Evolutionary conservation across 2,329 filamentous ascomycete genomes (phyloP), one percentile per base, ranked within the genome.

Genomic region (Colletotrichum sp.): DNA sequence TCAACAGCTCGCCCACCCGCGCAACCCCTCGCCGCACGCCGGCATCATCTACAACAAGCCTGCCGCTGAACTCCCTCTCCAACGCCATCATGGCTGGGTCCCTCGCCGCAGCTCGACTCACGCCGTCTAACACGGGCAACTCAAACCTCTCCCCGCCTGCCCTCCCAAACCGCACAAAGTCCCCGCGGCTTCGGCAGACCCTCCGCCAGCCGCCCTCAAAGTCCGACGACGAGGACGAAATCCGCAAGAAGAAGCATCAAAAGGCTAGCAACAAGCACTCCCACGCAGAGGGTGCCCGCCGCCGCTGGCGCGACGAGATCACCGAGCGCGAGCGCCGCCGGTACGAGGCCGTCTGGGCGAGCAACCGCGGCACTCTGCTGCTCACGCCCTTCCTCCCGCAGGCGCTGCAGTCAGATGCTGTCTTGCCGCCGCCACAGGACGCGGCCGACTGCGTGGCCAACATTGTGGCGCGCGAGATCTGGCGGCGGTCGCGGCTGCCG

Each of bases 321-420:
- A 95, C 93, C 0, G 89, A 91, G 64, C 88, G 91, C 7, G 94
- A 97, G 81, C 88, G 94, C n/a, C 94, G 94, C 81, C 90, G 95
- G 2, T 97, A 97, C 83, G 95, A 96, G 83, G 95, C 94, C 4
- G 90, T 97, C 2, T 97, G 95, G 94, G 95, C 95, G 2, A 95
- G 94, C 57, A 97, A 97, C 80, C 91, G 92, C 65, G 95, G 95
- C 0, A 75, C 92, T 0, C 84, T 91, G 11, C 84, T 91, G 15
- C 63, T 72, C 2, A 22, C 22, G 49, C 78, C 22, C 29, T 72
- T 64, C 25, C 34, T 44, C 5, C 64, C 74, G 19, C 70, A 77
- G 30, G 52, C 74, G 13, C 15, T 55, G 9, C 62, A 67, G 19
- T 16, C 29, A 3, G 62, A 16, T 13, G 5, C 36, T 0, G 44